Percentiles rank a stretch among this genome's conserved stretches.
phyloP scores from a whole-genome alignment of 768 basidiomycete species.

The Lentinula guzmanii region DNA sequence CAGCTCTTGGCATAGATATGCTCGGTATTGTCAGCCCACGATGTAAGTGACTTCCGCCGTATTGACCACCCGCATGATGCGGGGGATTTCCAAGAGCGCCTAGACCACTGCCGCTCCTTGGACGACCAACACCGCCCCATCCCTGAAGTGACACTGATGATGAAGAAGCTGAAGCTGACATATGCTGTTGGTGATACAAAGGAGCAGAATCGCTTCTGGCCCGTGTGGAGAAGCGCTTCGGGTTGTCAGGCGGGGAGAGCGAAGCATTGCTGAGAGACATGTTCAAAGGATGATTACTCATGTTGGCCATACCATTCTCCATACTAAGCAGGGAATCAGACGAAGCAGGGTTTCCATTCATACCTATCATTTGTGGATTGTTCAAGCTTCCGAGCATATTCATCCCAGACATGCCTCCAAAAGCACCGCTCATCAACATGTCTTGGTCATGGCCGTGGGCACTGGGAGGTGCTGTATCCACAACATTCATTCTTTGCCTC shows the following conservation, averaged over 20 bases:
- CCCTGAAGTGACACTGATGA: conserved; percentile 10
- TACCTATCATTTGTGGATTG: neutral
- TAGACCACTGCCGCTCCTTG: conserved; percentile 48
- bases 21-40: conserved; percentile 4
- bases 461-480: neutral
- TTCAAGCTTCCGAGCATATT: neutral
- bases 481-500: conserved; percentile 4
- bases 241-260: conserved; percentile 8
- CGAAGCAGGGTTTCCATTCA: neutral
- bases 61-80: neutral
- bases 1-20: conserved; percentile 4
- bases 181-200: conserved; percentile 40
- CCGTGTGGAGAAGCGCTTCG: conserved; percentile 38
- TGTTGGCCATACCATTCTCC: neutral
- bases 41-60: neutral
- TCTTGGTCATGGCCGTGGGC: neutral
- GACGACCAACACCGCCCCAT: conserved; percentile 27
- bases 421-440: conserved; percentile 1
- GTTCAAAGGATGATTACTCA: conserved; percentile 2
- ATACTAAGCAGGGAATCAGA: conserved; percentile 1
- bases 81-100: conserved; percentile 4
- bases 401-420: neutral
- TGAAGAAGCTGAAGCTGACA: conserved; percentile 12
- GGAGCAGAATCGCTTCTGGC: conserved; percentile 68
- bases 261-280: conserved; percentile 16